Conservation (phyloP, 2,329 filamentous ascomycete genomes). For the Sclerotinia sclerotiorum region DNA sequence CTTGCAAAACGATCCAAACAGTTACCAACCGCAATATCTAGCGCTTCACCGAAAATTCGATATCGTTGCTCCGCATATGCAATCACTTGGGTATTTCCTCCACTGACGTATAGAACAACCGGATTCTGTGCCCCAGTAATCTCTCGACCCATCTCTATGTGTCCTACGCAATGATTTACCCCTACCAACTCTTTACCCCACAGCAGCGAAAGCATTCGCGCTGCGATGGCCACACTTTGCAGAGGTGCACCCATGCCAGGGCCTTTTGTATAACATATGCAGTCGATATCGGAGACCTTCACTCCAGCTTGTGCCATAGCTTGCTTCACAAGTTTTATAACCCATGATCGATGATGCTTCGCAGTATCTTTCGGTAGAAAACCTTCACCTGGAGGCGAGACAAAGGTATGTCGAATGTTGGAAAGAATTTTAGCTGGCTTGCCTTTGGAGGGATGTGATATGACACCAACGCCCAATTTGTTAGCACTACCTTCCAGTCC, state of each 20-base stretch:
- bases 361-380: constrained; percentile 98
- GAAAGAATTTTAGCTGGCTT: constrained; percentile 69
- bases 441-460: constrained; percentile 64
- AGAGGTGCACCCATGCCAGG: constrained; percentile 96
- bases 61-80: constrained; percentile 94
- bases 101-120: constrained; percentile 91
- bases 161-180: constrained; percentile 97
- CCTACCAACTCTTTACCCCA: constrained; percentile 90
- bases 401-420: constrained; percentile 93
- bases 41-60: constrained; percentile 95
- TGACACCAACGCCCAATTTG: constrained; percentile 93
- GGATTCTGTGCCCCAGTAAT: constrained; percentile 91
- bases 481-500: constrained; percentile 93
- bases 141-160: constrained; percentile 96
- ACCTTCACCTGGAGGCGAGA: constrained; percentile 86
- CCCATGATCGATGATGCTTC: constrained; percentile 83
- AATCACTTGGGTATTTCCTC: constrained; percentile 97
- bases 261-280: constrained; percentile 92
- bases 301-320: constrained; percentile 71
- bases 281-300: constrained; percentile 68
- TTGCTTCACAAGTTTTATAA: constrained; percentile 75
- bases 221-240: constrained; percentile 80
- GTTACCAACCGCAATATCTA: constrained; percentile 97
- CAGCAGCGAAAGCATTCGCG: constrained; percentile 75
- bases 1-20: constrained; percentile 95